Evolutionary conservation across 2,329 filamentous ascomycete genomes (phyloP).

Genomic region (Cladosporium halotolerans): DNA sequence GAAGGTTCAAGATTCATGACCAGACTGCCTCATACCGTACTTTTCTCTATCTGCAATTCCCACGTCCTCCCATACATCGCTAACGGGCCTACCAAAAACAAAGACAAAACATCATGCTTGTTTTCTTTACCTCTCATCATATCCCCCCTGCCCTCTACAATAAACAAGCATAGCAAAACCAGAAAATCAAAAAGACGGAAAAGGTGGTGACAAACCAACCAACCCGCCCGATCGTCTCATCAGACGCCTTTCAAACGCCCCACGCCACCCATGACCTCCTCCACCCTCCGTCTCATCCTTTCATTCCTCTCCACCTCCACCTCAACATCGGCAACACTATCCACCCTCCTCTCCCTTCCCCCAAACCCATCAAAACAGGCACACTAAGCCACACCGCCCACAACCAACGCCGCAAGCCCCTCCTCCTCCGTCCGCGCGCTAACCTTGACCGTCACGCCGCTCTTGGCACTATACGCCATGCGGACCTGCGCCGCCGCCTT

Average conservation of each 20-base stretch:
- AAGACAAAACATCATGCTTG: too few relatives aligned
- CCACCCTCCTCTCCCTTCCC: not conserved
- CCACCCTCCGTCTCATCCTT: not conserved
- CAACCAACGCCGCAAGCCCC: conserved; percentile 75
- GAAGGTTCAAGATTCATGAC: too few relatives aligned
- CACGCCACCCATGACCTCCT: conserved; percentile 6
- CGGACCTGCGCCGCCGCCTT: conserved; percentile 79
- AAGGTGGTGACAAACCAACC: too few relatives aligned
- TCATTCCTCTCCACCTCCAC: not conserved
- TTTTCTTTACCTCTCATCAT: too few relatives aligned
- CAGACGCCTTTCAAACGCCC: not conserved
- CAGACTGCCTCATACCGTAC: too few relatives aligned
- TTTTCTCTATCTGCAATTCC: too few relatives aligned
- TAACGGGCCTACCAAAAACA: too few relatives aligned
- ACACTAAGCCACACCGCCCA: conserved; percentile 72
- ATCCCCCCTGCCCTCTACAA: too few relatives aligned
- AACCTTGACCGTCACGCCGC: conserved; percentile 93
- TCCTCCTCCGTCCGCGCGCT: conserved; percentile 88
- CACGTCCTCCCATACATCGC: too few relatives aligned
- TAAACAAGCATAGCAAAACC: too few relatives aligned
- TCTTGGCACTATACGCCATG: conserved; percentile 91
- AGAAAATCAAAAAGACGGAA: too few relatives aligned
- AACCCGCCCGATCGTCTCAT: too few relatives aligned
- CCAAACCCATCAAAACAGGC: not conserved
- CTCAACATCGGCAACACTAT: not conserved